Conservation (phyloP, 768 basidiomycete species). For the Dentipellis fragilis region DNA sequence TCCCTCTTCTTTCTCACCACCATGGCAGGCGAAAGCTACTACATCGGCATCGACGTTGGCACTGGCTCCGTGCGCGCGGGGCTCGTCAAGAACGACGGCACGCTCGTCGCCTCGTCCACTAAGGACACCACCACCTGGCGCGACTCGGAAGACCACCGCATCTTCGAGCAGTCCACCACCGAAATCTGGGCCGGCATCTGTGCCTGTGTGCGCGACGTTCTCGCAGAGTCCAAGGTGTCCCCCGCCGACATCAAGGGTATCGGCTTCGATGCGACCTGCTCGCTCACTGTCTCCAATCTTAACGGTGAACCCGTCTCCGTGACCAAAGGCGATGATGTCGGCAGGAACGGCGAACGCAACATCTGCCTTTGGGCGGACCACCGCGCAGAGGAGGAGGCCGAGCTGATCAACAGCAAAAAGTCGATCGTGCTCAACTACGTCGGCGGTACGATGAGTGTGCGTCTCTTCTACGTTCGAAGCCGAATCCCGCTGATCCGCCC, state of each 20-base stretch:
- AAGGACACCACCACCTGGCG: conserved; percentile 82
- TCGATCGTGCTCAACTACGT: conserved; percentile 89
- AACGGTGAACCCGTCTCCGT: conserved; percentile 68
- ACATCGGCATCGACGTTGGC: conserved; percentile 78
- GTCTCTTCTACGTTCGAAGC: conserved; percentile 18
- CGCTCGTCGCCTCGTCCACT: conserved; percentile 67
- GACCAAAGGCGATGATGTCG: conserved; percentile 56
- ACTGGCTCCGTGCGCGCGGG: conserved; percentile 90
- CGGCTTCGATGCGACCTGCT: conserved; percentile 96
- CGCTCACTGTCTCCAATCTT: conserved; percentile 75
- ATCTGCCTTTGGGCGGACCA: conserved; percentile 97
- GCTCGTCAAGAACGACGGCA: conserved; percentile 61
- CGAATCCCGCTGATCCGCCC: not conserved
- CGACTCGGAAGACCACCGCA: conserved; percentile 73
- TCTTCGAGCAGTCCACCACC: conserved; percentile 92
- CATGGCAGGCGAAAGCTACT: conserved; percentile 29
- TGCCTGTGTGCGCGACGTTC: conserved; percentile 48
- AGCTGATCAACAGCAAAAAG: conserved; percentile 76
- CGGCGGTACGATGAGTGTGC: conserved; percentile 90
- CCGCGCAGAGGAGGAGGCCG: conserved; percentile 86
- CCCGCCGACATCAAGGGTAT: conserved; percentile 69
- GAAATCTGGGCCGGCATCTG: conserved; percentile 79
- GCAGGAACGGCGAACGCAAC: conserved; percentile 65
- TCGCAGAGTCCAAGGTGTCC: conserved; percentile 44
- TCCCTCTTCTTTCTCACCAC: not conserved